Conservation (phyloP, 2,329 filamentous ascomycete genomes). For the Colletotrichum coccodes region DNA sequence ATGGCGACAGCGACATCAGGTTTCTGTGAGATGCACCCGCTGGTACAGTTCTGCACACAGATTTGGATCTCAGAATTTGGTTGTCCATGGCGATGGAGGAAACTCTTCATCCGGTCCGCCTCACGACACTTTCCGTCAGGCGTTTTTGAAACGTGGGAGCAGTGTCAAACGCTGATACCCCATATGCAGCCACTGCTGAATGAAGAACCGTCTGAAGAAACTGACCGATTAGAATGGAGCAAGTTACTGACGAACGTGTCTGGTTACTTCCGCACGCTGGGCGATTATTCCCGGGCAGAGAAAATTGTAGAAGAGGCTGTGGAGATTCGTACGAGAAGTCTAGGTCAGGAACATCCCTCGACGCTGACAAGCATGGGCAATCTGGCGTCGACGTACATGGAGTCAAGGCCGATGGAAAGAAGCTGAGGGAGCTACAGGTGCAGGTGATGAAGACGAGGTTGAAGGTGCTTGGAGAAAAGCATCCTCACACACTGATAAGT, state of each 20-base stretch:
- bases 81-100: constrained; percentile 6
- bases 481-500: no score
- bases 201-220: background rate
- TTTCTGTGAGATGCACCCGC: background rate
- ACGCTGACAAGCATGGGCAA: background rate
- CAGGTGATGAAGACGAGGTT: constrained; percentile 4
- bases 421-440: constrained; percentile 3
- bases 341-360: background rate
- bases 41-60: background rate
- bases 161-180: constrained; percentile 1
- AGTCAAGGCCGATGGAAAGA: constrained; percentile 4
- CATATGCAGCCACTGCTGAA: constrained; percentile 6
- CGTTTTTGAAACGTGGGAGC: background rate
- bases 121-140: constrained; percentile 5
- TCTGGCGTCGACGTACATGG: background rate
- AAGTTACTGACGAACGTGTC: constrained; percentile 22
- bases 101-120: constrained; percentile 24
- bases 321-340: background rate
- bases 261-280: background rate
- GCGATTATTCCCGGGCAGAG: background rate
- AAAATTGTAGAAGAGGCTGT: background rate
- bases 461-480: no score
- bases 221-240: background rate
- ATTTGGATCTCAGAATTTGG: background rate
- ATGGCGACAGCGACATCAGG: background rate